These are phyloP conservation scores for Gaeumannomyces sp. DNA, from an alignment of 2,329 filamentous ascomycete species.

Conservation along the genomic window DNA sequence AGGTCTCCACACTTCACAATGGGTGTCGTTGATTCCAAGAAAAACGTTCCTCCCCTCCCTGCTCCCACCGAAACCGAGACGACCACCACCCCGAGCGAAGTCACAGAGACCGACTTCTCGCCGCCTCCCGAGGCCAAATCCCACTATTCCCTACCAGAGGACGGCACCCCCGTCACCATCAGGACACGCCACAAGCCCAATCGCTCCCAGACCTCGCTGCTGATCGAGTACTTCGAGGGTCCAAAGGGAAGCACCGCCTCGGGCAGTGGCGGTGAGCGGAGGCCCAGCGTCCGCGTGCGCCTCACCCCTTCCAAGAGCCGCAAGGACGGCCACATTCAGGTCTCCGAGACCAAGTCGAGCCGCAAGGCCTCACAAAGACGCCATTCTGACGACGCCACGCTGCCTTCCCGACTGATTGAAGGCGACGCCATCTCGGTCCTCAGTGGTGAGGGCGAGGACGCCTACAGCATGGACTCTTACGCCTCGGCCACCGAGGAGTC, in stretches of 20 bases:
- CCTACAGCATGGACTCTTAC: constrained; percentile 63
- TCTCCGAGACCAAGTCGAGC: constrained; percentile 71
- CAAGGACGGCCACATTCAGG: constrained; percentile 73
- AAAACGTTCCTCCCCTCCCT: constrained; percentile 58
- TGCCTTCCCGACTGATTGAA: constrained; percentile 17
- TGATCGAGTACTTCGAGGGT: constrained; percentile 94
- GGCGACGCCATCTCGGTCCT: constrained; percentile 31
- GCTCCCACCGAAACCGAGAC: constrained; percentile 68
- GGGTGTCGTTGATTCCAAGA: constrained; percentile 41
- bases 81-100: constrained; percentile 47
- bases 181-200: constrained; percentile 60
- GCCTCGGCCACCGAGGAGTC: constrained; percentile 76
- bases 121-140: constrained; percentile 63
- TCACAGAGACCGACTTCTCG: constrained; percentile 60
- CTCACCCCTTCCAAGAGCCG: constrained; percentile 71
- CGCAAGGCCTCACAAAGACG: constrained; percentile 57
- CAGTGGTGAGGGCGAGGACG: constrained; percentile 48
- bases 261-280: constrained; percentile 54
- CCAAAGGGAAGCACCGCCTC: constrained; percentile 46
- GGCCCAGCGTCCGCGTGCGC: constrained; percentile 73
- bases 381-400: not conserved
- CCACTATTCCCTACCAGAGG: constrained; percentile 73
- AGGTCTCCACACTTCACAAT: constrained; percentile 16
- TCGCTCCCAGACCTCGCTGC: constrained; percentile 77
- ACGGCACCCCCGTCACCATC: constrained; percentile 89